Evolutionary conservation across 2,329 filamentous ascomycete species (phyloP), one percentile per base, ranked within the genome.

Genomic region (Mycocentrospora acerina): DNA sequence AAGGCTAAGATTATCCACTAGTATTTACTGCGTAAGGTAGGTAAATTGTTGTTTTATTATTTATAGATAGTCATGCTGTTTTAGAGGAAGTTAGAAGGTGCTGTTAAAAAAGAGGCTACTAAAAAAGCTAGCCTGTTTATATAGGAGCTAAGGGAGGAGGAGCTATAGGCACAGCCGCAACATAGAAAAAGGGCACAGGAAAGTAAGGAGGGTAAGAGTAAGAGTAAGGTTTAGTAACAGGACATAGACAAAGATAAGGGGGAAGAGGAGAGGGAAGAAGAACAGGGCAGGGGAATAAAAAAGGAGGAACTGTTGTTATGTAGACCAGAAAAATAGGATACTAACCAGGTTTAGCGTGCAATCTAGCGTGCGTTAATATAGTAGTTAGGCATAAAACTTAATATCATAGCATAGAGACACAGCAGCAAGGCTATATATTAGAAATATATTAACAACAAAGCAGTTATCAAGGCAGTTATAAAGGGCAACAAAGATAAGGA

Each of bases 1-100:
- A 25, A n/a, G n/a, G n/a, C n/a, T n/a, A n/a, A n/a, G n/a, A 7
- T 34, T 29, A 36, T 40, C 17, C 29, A 40, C 24, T 34, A 25
- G 4, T 40, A 40, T 22, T 15, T 40, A 19, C 37, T 28, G 19
- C 17, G 24, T 5, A 17, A 40, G 25, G 37, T 40, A 25, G 31
- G 37, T 18, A 26, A 40, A 26, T 14, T 40, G 25, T 9, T 40
- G 17, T 17, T 40, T 17, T 40, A 40, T 26, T 40, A 40, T 27
- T 26, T 40, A 26, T 40, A 24, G 37, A 25, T 40, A 14, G 37
- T 32, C 5, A 7, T 37, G 6, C 35, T 25, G 27, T 37, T 37
- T 17, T 37, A 25, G 35, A 7, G 32, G 28, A 24, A 31, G 28
- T 24, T 37, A 25, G 35, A 31, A n/a, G n/a, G n/a, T n/a, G 35